A percentile compares a stretch with the other conserved stretches of the same genome.
These are phyloP conservation scores for Nyssa sinensis DNA, from an alignment of 148 eudicot genomes.

Conservation along the genomic window DNA sequence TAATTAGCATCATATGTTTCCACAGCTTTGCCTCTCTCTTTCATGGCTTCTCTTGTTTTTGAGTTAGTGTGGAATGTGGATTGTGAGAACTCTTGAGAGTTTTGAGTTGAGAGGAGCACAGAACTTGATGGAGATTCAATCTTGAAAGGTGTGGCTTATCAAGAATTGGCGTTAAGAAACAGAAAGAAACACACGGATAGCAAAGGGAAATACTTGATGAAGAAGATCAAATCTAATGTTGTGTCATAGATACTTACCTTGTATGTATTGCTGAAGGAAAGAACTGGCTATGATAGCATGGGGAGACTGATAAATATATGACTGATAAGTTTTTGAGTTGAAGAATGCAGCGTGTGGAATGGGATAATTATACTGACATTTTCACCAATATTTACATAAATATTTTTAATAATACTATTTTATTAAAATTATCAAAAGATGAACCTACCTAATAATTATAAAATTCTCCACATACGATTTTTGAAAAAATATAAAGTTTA, in stretches of 20 bases:
- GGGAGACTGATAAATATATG: no score
- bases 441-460: background rate
- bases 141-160: background rate
- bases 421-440: no score
- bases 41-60: conserved; percentile 42
- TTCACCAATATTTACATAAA: no score
- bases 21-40: conserved; percentile 67
- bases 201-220: background rate
- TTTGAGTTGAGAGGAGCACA: no score
- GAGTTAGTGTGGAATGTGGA: background rate
- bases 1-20: conserved; percentile 33
- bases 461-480: no score
- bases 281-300: background rate
- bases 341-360: conserved; percentile 4
- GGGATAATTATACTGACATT: no score
- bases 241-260: background rate
- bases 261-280: background rate
- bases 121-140: background rate
- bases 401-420: no score
- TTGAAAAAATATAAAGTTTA: no score
- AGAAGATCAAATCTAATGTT: conserved; percentile 2
- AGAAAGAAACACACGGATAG: background rate
- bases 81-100: no score
- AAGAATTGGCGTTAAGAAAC: background rate
- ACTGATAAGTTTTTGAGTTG: no score